Conservation (phyloP, 305 asterid genomes). For the Solanum aculeatissimum region DNA sequence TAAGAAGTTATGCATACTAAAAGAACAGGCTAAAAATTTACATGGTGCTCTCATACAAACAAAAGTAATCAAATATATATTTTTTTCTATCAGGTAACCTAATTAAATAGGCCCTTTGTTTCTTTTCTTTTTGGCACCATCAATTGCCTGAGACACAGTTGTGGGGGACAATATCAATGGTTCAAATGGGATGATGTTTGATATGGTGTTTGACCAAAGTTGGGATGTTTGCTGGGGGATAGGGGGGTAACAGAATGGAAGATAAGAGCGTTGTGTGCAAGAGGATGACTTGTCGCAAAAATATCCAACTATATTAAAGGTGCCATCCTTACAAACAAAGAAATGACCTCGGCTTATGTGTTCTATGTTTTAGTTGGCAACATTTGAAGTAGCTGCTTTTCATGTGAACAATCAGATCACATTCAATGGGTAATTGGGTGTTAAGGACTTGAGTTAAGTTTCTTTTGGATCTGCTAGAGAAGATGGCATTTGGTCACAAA, state of each 20-base stretch:
- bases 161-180: neutral
- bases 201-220: neutral
- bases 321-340: neutral
- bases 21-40: neutral
- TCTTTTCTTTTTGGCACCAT: neutral
- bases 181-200: neutral
- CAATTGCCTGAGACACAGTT: neutral
- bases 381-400: neutral
- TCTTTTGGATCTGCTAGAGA: no score
- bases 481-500: no score
- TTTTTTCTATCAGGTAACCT: no score
- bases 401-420: neutral
- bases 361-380: no score
- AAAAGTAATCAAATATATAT: neutral
- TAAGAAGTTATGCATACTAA: neutral
- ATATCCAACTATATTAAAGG: neutral
- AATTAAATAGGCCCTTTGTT: neutral
- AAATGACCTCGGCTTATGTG: no score
- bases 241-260: neutral
- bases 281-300: neutral
- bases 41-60: neutral
- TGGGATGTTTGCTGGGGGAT: neutral
- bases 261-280: neutral
- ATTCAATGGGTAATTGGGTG: neutral
- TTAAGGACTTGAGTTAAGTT: neutral